Conservation (phyloP, 2,329 filamentous ascomycete genomes). For the Aschersonia sp. region DNA sequence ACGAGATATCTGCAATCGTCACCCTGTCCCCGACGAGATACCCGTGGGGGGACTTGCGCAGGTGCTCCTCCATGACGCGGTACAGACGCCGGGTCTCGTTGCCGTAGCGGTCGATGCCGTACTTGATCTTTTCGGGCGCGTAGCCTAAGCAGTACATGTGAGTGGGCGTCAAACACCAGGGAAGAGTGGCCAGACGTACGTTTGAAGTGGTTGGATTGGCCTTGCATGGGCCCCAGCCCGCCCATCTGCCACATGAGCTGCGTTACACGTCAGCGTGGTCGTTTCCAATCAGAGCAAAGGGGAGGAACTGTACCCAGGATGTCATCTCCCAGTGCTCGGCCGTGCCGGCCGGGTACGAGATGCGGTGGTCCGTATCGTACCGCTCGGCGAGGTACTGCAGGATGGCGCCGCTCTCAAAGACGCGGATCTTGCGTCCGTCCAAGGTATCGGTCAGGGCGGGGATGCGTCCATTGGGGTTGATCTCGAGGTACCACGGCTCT, state of each 20-base stretch:
- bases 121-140: slow-evolving; percentile 68
- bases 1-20: slow-evolving; percentile 67
- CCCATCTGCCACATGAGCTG: slow-evolving; percentile 62
- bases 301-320: slow-evolving; percentile 44
- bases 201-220: slow-evolving; percentile 70
- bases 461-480: slow-evolving; percentile 89
- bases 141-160: slow-evolving; percentile 35
- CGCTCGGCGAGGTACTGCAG: slow-evolving; percentile 71
- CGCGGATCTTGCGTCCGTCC: slow-evolving; percentile 56
- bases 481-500: slow-evolving; percentile 73
- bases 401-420: slow-evolving; percentile 78
- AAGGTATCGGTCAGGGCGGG: slow-evolving; percentile 74
- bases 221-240: slow-evolving; percentile 69
- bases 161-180: not conserved
- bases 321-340: slow-evolving; percentile 67
- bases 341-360: slow-evolving; percentile 61
- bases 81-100: slow-evolving; percentile 80
- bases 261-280: not conserved
- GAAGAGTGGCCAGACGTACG: slow-evolving; percentile 26
- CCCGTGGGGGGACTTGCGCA: slow-evolving; percentile 39
- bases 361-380: slow-evolving; percentile 71
- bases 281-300: too few species aligned
- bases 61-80: slow-evolving; percentile 58
- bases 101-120: slow-evolving; percentile 68
- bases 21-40: slow-evolving; percentile 53